phyloP scores from a whole-genome alignment of 2,329 filamentous ascomycete genomes.

The Hymenoscyphus occultus region DNA sequence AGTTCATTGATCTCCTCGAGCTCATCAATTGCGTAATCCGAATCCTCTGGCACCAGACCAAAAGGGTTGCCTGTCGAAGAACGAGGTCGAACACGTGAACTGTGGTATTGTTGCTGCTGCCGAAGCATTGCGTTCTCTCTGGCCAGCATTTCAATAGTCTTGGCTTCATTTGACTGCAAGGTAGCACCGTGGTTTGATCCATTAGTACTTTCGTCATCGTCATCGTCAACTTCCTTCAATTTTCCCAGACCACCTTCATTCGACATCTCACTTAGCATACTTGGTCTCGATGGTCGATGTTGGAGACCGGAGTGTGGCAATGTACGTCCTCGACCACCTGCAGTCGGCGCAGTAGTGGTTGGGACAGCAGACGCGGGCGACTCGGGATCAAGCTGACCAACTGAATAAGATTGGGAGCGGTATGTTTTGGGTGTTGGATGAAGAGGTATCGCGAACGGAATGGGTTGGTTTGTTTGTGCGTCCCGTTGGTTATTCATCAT shows the following conservation, averaged over 20 bases:
- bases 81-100: slow-evolving; percentile 53
- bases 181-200: slow-evolving; percentile 54
- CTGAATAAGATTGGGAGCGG: slow-evolving; percentile 94
- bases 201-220: slow-evolving; percentile 56
- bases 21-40: slow-evolving; percentile 71
- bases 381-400: slow-evolving; percentile 81
- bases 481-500: slow-evolving; percentile 49
- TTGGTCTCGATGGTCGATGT: slow-evolving; percentile 76
- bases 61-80: slow-evolving; percentile 55
- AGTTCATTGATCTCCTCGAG: slow-evolving; percentile 60
- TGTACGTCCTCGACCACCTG: slow-evolving; percentile 35
- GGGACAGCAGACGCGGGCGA: slow-evolving; percentile 29
- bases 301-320: slow-evolving; percentile 67
- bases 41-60: slow-evolving; percentile 58
- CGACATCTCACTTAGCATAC: slow-evolving; percentile 71
- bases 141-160: slow-evolving; percentile 60
- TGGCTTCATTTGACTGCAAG: slow-evolving; percentile 54
- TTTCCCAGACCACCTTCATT: slow-evolving; percentile 64
- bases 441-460: slow-evolving; percentile 83
- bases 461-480: slow-evolving; percentile 57
- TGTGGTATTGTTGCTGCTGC: slow-evolving; percentile 56
- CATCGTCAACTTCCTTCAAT: slow-evolving; percentile 67
- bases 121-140: slow-evolving; percentile 62
- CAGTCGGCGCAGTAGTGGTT: slow-evolving; percentile 23
- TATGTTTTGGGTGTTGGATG: slow-evolving; percentile 91